phyloP scores from a whole-genome alignment of 768 basidiomycete genomes.

The Cystofilobasidium bisporidii region DNA sequence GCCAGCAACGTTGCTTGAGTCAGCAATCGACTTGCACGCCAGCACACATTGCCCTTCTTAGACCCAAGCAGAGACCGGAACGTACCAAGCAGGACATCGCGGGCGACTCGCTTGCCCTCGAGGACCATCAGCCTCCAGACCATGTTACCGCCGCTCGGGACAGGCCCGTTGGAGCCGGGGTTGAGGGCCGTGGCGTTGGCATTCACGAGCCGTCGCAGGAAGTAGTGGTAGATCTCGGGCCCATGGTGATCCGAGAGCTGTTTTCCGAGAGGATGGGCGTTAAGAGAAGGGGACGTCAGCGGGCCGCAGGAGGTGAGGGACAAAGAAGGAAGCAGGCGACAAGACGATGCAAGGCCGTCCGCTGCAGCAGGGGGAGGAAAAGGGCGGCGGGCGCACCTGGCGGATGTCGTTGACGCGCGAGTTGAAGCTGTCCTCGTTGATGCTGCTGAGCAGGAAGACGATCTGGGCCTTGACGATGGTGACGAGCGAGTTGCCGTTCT shows the following conservation, averaged over 20 bases:
- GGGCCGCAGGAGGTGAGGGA: too few relatives aligned
- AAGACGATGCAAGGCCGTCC: too few relatives aligned
- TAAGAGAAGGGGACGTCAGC: background rate
- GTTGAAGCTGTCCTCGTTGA: slow-evolving; percentile 94
- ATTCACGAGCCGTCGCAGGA: slow-evolving; percentile 88
- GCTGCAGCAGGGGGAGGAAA: background rate
- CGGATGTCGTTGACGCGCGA: slow-evolving; percentile 89
- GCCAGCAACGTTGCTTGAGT: background rate
- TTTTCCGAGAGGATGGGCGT: background rate
- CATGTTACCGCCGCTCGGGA: slow-evolving; percentile 46
- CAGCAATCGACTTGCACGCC: slow-evolving; percentile 33
- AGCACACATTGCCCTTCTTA: slow-evolving; percentile 34
- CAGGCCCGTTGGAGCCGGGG: slow-evolving; percentile 49
- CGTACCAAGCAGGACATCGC: slow-evolving; percentile 37
- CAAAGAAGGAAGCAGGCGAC: too few relatives aligned
- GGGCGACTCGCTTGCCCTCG: slow-evolving; percentile 37
- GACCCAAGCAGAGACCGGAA: too few relatives aligned
- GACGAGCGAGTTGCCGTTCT: slow-evolving; percentile 18
- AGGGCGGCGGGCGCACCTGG: slow-evolving; percentile 50
- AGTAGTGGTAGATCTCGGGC: slow-evolving; percentile 91
- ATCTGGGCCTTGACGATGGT: slow-evolving; percentile 60
- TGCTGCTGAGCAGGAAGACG: slow-evolving; percentile 88
- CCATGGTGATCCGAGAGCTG: slow-evolving; percentile 96
- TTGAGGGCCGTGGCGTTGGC: slow-evolving; percentile 52
- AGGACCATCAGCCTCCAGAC: slow-evolving; percentile 39